Evolutionary conservation across 768 basidiomycete genomes (phyloP).

Genomic region (Boletus barrowsii): DNA sequence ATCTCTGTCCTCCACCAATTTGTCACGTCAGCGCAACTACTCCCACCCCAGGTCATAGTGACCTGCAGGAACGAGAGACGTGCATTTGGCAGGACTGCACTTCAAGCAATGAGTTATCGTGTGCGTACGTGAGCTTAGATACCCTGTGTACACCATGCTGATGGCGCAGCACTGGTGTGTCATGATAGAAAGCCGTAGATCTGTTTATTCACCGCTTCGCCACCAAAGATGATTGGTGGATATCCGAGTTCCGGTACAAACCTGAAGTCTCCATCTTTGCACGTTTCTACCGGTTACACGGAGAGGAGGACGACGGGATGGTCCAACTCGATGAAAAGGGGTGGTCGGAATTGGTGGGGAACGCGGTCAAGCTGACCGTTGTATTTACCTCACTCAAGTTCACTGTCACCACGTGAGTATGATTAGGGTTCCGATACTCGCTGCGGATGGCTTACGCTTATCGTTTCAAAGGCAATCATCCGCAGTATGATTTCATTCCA

Average conservation of each 20-base stretch:
- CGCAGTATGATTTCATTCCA: slow-evolving; percentile 16
- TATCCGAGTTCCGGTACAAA: slow-evolving; percentile 33
- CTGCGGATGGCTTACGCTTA: slow-evolving; percentile 9
- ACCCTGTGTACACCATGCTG: slow-evolving; percentile 1
- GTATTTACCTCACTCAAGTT: slow-evolving; percentile 36
- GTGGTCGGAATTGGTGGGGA: slow-evolving; percentile 32
- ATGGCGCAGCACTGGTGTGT: not conserved
- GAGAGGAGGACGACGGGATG: slow-evolving; percentile 34
- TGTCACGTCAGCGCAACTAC: slow-evolving; percentile 24
- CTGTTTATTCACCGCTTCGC: slow-evolving; percentile 34
- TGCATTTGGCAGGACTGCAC: slow-evolving; percentile 29
- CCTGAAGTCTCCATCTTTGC: slow-evolving; percentile 34
- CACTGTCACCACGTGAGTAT: slow-evolving; percentile 30
- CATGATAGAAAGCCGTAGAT: slow-evolving; percentile 27
- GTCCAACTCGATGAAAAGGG: slow-evolving; percentile 31
- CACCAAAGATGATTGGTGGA: slow-evolving; percentile 36
- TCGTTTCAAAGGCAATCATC: slow-evolving; percentile 24
- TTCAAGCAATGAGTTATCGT: slow-evolving; percentile 33
- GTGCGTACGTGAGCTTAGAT: slow-evolving; percentile 14
- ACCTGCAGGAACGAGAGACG: slow-evolving; percentile 30
- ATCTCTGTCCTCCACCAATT: slow-evolving; percentile 29
- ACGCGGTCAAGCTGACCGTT: slow-evolving; percentile 31
- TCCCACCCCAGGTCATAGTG: slow-evolving; percentile 33
- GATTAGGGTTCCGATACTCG: not conserved
- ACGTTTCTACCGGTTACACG: slow-evolving; percentile 32